Conservation (phyloP, 768 basidiomycete species). For the Mycena maculata region DNA sequence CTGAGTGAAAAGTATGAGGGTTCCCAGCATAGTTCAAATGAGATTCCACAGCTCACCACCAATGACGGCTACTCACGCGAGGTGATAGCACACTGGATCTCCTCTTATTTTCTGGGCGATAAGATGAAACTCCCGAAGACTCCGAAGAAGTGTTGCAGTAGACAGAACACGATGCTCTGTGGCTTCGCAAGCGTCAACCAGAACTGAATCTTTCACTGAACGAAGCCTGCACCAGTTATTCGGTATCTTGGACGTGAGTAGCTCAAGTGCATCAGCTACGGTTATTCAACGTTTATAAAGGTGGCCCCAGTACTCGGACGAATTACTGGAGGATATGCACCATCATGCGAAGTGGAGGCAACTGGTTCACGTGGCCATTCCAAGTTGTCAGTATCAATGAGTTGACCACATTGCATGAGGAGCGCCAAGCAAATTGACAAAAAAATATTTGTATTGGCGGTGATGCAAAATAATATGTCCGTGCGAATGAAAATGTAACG, state of each 20-base stretch:
- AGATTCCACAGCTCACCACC: slow-evolving; percentile 59
- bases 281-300: slow-evolving; percentile 43
- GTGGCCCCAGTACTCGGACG: slow-evolving; percentile 71
- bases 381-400: slow-evolving; percentile 61
- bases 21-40: too few relatives aligned
- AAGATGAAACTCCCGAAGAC: slow-evolving; percentile 61
- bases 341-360: slow-evolving; percentile 69
- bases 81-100: slow-evolving; percentile 72
- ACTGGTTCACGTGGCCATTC: slow-evolving; percentile 76
- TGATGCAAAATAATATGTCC: too few relatives aligned
- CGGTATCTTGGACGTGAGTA: slow-evolving; percentile 67
- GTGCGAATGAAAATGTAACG: too few relatives aligned
- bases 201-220: slow-evolving; percentile 60
- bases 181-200: slow-evolving; percentile 68
- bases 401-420: slow-evolving; percentile 59
- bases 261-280: neutral
- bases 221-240: slow-evolving; percentile 61
- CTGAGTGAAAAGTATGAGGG: too few relatives aligned
- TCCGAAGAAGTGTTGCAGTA: slow-evolving; percentile 56
- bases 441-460: slow-evolving; percentile 7
- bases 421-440: slow-evolving; percentile 47
- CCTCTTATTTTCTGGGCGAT: slow-evolving; percentile 69
- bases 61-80: slow-evolving; percentile 67
- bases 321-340: slow-evolving; percentile 70
- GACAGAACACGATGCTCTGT: slow-evolving; percentile 59